Evolutionary conservation across 2,329 filamentous ascomycete genomes (phyloP).

Genomic region (Claviceps citrina): DNA sequence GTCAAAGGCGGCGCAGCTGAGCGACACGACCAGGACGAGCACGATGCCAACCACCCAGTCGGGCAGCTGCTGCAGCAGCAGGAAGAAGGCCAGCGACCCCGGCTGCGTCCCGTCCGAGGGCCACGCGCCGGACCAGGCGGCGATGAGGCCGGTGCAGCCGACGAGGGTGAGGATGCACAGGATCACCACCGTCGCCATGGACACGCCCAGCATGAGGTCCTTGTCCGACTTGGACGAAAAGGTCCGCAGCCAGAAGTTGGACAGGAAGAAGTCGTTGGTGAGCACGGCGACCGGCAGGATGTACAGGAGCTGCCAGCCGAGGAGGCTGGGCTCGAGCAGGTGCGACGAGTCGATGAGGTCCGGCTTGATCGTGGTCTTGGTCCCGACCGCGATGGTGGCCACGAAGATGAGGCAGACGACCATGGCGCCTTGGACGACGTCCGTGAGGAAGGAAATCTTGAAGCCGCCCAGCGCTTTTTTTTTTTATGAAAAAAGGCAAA

Average conservation of each 20-base stretch:
- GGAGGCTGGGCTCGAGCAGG: conserved; percentile 49
- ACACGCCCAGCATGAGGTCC: conserved; percentile 60
- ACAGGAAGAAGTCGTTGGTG: conserved; percentile 78
- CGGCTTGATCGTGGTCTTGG: conserved; percentile 55
- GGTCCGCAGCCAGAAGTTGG: conserved; percentile 70
- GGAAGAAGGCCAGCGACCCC: conserved; percentile 58
- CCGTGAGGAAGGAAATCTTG: conserved; percentile 69
- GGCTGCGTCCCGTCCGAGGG: conserved; percentile 42
- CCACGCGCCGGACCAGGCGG: conserved; percentile 62
- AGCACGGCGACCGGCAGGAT: conserved; percentile 68
- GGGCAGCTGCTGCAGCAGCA: conserved; percentile 55
- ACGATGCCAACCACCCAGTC: conserved; percentile 71
- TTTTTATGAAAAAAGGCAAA: not conserved
- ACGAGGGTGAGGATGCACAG: conserved; percentile 58
- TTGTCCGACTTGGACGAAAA: conserved; percentile 68
- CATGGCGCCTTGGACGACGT: conserved; percentile 68
- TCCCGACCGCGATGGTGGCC: conserved; percentile 62
- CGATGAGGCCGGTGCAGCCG: conserved; percentile 57
- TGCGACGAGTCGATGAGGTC: conserved; percentile 53
- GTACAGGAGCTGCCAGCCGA: conserved; percentile 77
- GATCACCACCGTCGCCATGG: conserved; percentile 49
- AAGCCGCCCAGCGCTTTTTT: conserved; percentile 59
- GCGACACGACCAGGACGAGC: conserved; percentile 62
- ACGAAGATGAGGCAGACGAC: conserved; percentile 61
- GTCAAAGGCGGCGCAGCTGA: conserved; percentile 68